phyloP scores from a whole-genome alignment of 495 filamentous ascomycete genomes.

The Neurospora hispaniola region DNA sequence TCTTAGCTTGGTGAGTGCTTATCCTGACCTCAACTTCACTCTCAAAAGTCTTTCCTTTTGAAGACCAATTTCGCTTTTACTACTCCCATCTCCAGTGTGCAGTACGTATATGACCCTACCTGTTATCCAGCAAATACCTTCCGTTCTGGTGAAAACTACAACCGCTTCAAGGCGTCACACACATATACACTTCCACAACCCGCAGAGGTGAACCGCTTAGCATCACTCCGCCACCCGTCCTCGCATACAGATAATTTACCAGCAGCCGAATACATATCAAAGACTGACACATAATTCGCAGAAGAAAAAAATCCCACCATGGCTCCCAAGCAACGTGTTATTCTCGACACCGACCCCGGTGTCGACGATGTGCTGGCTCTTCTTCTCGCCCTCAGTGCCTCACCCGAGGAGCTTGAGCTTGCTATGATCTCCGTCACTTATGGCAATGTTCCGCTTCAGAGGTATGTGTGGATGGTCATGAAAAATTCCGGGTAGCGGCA shows the following conservation, averaged over 20 bases:
- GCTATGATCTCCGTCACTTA: constrained; percentile 85
- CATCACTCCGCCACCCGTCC: not conserved
- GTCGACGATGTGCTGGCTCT: constrained; percentile 84
- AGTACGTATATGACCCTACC: not conserved
- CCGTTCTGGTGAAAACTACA: not conserved
- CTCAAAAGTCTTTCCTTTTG: not conserved
- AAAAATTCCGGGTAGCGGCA: not conserved
- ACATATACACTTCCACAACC: not conserved
- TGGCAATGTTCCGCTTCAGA: constrained; percentile 80
- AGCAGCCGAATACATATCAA: not conserved
- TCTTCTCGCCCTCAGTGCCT: constrained; percentile 72
- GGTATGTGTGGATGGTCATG: constrained; percentile 31
- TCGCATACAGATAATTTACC: not conserved
- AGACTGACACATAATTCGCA: not conserved
- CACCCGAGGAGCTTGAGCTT: constrained; percentile 77
- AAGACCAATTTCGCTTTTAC: not conserved
- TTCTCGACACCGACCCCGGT: constrained; percentile 93
- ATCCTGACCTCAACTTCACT: not conserved
- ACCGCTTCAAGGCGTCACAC: not conserved
- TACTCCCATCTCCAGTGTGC: not conserved
- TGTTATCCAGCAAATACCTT: not conserved
- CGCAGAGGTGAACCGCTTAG: not conserved
- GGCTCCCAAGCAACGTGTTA: constrained; percentile 60
- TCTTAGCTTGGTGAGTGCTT: not conserved
- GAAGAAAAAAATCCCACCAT: constrained; percentile 21